Conservation (phyloP, 148 eudicot genomes). For the Fagopyrum tataricum region DNA sequence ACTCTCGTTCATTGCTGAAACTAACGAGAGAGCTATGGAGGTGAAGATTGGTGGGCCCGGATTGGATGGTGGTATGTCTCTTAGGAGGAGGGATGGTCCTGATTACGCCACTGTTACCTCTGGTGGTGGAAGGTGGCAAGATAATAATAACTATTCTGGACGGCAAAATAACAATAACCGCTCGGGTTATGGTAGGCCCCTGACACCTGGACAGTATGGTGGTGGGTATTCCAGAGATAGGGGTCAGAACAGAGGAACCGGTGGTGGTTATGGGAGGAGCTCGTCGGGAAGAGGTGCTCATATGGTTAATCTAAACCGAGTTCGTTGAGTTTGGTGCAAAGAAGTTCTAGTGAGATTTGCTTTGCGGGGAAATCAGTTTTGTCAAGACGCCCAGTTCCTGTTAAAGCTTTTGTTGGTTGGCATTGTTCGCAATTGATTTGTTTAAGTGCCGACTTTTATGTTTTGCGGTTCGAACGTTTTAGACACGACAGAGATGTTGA, state of each 20-base stretch:
- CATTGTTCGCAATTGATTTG: background rate
- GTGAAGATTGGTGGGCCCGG: conserved; percentile 40
- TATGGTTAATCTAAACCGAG: conserved; percentile 68
- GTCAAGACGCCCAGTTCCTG: too few relatives aligned
- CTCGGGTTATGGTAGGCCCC: conserved; percentile 32
- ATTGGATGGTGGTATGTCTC: conserved; percentile 39
- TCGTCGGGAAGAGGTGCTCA: conserved; percentile 27
- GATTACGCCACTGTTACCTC: conserved; percentile 54
- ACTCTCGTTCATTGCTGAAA: conserved; percentile 62
- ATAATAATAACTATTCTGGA: conserved; percentile 41
- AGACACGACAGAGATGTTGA: too few relatives aligned
- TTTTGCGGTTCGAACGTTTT: too few relatives aligned
- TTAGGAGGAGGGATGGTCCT: conserved; percentile 61
- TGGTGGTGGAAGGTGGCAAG: conserved; percentile 60
- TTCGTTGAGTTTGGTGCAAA: conserved; percentile 21
- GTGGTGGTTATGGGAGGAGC: conserved; percentile 32
- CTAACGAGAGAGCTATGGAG: conserved; percentile 77
- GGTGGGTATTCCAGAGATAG: conserved; percentile 43
- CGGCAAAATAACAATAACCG: conserved; percentile 46
- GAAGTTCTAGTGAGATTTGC: background rate
- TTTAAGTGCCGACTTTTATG: too few relatives aligned
- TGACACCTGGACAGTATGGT: conserved; percentile 30
- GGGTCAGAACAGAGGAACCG: conserved; percentile 25
- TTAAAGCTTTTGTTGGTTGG: background rate
- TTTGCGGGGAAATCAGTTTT: too few relatives aligned